Percentiles rank a stretch among this genome's conserved stretches.
Evolutionary conservation across 148 eudicot species (phyloP).

Genomic region (Vaccinium vitisidaea): DNA sequence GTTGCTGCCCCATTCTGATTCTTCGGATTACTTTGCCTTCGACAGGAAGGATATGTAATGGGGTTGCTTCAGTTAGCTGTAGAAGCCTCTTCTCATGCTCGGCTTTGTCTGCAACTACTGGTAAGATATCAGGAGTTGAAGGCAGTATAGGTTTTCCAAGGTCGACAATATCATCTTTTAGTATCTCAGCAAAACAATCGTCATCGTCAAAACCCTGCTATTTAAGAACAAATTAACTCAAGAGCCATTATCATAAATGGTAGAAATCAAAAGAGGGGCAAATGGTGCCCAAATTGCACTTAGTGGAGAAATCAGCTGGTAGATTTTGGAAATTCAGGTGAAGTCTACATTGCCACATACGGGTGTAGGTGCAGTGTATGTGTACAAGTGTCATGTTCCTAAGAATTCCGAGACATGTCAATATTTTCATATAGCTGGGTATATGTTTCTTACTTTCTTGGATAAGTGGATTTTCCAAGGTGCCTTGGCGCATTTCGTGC

Average conservation of each 20-base stretch:
- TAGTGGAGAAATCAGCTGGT: background rate
- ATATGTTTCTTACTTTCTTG: background rate
- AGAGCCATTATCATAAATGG: background rate
- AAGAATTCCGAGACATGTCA: background rate
- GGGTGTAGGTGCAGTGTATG: background rate
- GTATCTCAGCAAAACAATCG: conserved; percentile 72
- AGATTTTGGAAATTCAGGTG: background rate
- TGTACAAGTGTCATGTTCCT: background rate
- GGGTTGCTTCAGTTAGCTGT: conserved; percentile 10
- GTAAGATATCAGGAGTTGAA: background rate
- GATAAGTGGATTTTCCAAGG: background rate
- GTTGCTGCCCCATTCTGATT: conserved; percentile 34
- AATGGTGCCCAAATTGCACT: background rate
- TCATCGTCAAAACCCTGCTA: conserved; percentile 35
- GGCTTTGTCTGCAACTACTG: background rate
- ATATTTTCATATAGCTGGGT: background rate
- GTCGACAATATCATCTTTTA: conserved; percentile 67
- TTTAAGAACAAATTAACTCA: background rate
- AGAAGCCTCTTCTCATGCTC: conserved; percentile 7
- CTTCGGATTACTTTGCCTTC: conserved; percentile 61
- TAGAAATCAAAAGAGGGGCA: background rate
- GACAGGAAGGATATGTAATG: conserved; percentile 17
- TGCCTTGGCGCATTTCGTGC: background rate
- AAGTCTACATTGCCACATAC: background rate
- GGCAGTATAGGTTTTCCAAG: conserved; percentile 49